Percentiles rank a stretch among this genome's conserved stretches.
These are phyloP conservation scores for Paecilomyces sp. DNA, from an alignment of 2,329 filamentous ascomycete species.

Conservation along the genomic window DNA sequence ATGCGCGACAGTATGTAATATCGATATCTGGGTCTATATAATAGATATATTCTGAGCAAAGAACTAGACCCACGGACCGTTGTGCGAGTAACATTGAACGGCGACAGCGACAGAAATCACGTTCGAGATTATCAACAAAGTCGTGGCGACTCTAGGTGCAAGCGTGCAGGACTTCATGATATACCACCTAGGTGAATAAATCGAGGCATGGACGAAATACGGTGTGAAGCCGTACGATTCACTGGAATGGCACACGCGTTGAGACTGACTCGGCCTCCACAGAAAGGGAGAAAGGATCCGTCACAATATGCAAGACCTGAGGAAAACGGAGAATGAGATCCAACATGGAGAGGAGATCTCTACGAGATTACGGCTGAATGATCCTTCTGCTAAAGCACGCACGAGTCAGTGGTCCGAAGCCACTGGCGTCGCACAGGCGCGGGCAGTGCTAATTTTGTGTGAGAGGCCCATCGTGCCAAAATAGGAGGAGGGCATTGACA, in stretches of 20 bases:
- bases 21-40: too few relatives aligned
- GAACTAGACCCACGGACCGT: not conserved
- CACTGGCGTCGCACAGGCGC: not conserved
- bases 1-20: not conserved
- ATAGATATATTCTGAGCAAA: not conserved
- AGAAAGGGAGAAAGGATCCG: not conserved
- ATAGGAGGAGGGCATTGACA: not conserved
- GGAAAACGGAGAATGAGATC: not conserved
- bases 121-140: not conserved
- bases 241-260: not conserved
- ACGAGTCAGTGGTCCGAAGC: not conserved
- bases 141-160: not conserved
- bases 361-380: not conserved
- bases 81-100: not conserved
- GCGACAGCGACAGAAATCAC: not conserved
- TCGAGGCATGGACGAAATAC: not conserved
- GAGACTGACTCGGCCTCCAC: not conserved
- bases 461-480: not conserved
- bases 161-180: not conserved
- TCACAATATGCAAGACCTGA: not conserved
- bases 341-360: not conserved
- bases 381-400: not conserved
- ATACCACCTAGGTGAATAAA: not conserved
- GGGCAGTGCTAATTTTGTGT: not conserved
- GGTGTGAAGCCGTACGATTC: not conserved